These are phyloP conservation scores for Zelonia costaricensis DNA, from an alignment of 208 protist genomes.

Conservation along the genomic window DNA sequence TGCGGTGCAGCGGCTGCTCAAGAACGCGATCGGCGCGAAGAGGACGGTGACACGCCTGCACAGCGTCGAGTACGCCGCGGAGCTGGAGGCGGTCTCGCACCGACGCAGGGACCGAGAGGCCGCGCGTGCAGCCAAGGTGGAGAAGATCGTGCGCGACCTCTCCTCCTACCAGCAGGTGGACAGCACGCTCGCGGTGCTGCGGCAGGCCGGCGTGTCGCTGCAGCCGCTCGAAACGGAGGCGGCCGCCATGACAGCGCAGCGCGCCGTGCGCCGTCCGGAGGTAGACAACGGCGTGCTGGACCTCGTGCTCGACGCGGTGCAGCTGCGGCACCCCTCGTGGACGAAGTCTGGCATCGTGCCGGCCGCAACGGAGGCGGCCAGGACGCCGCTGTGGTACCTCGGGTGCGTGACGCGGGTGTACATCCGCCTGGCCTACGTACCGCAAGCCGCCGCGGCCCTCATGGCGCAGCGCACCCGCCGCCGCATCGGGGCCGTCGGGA, in stretches of 20 bases:
- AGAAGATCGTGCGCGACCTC: constrained; percentile 46
- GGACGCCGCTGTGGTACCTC: constrained; percentile 26
- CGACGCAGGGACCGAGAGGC: constrained; percentile 37
- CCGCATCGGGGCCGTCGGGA: constrained; percentile 75
- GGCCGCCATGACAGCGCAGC: constrained; percentile 12
- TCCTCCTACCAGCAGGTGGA: constrained; percentile 61
- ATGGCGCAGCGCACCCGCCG: constrained; percentile 80
- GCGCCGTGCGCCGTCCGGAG: constrained; percentile 22
- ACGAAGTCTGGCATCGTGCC: constrained; percentile 59
- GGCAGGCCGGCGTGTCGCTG: constrained; percentile 42
- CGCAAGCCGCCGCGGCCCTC: constrained; percentile 71
- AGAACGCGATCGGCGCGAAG: constrained; percentile 67
- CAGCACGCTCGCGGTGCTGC: constrained; percentile 49
- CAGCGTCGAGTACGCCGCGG: constrained; percentile 42
- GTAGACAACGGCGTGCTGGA: constrained; percentile 42
- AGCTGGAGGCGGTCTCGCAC: constrained; percentile 44
- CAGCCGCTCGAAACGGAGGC: constrained; percentile 38
- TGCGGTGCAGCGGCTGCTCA: constrained; percentile 45
- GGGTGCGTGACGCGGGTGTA: constrained; percentile 72
- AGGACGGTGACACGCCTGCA: constrained; percentile 43
- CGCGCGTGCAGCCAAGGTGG: constrained; percentile 17
- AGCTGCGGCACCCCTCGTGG: constrained; percentile 76
- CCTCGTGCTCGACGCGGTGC: constrained; percentile 44
- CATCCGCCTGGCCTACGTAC: constrained; percentile 81
- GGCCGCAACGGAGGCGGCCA: neutral